Conservation (phyloP, 2,329 filamentous ascomycete genomes). For the Aspergillus japonicus region DNA sequence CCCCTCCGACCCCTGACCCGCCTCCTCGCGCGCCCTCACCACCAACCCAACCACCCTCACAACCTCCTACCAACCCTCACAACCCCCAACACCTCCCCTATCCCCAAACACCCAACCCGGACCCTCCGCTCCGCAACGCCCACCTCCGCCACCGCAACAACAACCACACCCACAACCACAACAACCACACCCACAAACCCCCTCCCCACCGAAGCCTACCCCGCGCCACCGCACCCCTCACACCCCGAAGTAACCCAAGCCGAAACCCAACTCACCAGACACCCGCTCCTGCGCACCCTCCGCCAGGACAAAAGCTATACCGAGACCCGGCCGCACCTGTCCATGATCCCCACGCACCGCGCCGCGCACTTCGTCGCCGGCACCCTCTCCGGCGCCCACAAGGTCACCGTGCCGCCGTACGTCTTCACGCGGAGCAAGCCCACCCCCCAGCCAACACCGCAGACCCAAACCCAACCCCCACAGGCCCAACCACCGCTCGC, state of each 20-base stretch:
- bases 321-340: conserved; percentile 79
- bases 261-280: conserved; percentile 38
- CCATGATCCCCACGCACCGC: conserved; percentile 69
- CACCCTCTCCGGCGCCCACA: conserved; percentile 68
- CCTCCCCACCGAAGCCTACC: neutral
- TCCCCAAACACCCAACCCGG: neutral
- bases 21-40: neutral
- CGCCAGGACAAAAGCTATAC: conserved; percentile 63
- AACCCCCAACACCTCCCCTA: neutral
- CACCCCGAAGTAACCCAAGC: conserved; percentile 43
- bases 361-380: conserved; percentile 76
- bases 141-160: neutral
- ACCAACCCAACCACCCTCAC: neutral
- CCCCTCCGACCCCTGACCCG: conserved; percentile 5
- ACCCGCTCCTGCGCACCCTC: conserved; percentile 68
- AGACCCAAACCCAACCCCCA: no score
- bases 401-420: conserved; percentile 74
- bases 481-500: neutral
- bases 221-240: neutral
- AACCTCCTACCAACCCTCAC: neutral
- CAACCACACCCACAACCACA: neutral
- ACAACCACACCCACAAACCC: neutral
- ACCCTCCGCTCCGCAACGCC: neutral
- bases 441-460: neutral
- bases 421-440: conserved; percentile 24